Evolutionary conservation across 495 filamentous ascomycete genomes (phyloP), one percentile per base, ranked within the genome.

Genomic region (Daldinia concentrica): DNA sequence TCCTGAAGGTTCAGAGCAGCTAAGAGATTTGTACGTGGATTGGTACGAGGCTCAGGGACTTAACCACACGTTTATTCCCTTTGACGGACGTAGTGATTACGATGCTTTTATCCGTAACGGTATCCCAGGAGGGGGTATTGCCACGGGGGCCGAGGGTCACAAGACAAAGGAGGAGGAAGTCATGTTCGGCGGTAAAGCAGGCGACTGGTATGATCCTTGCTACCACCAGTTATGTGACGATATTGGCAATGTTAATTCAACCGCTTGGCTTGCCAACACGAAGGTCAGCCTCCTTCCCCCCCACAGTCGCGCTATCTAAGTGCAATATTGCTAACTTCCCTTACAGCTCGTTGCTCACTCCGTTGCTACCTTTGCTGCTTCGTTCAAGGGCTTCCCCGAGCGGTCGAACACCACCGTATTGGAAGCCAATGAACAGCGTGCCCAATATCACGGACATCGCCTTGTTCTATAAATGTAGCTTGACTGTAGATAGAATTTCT

Each of bases 61-160:
- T 29, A 86, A 87, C 63, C 82, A 82, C 61, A 86, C 83, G 1
- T 84, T 83, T 58, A 86, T 87, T 58, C 79, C 84, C 0, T 86
- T 86, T 61, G 86, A 88, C 64, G 86, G 86, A 17, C 83, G 86
- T 27, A 86, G 83, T 66, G 86, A 88, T 66, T 88, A 88, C 54
- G 84, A 84, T 43, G 84, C 81, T 12, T 88, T 88, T 73, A 85
- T 88, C 64, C 77, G 79, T 15, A 77, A 83, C 41, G 82, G 81
- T 1, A 87, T 86, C 48, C 86, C 86, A 11, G 85, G 79, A 8
- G 86, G 86, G 36, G 87, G 86, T 45, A 86, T 88, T 72, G 86
- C 89, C 2, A 87, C 92, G 43, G 91, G 87, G 8, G 87, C 83
- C 2, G 84, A 90, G 63, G 84, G 87, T 56, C 80, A 88, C 45